phyloP scores from a whole-genome alignment of 1,284 basidiomycete species.

The Leucoagaricus sp. region DNA sequence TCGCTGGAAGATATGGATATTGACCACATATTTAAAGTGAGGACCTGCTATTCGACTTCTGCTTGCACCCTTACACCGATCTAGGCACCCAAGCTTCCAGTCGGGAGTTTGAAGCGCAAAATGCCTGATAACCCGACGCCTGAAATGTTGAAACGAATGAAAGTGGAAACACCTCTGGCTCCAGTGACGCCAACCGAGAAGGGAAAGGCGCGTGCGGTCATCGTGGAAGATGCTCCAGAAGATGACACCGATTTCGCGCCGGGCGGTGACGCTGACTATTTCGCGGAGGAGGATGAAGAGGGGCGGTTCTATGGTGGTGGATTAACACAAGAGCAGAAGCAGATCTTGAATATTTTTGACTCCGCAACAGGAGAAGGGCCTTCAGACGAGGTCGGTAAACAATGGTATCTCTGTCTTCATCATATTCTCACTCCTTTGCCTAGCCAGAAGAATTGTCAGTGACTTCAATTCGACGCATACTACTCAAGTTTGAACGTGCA shows the following conservation, averaged over 20 bases:
- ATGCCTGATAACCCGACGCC: slow-evolving; percentile 82
- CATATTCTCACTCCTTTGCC: slow-evolving; percentile 8
- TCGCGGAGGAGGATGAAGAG: slow-evolving; percentile 87
- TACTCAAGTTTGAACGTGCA: slow-evolving; percentile 85
- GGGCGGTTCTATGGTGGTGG: slow-evolving; percentile 94
- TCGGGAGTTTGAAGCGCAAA: slow-evolving; percentile 70
- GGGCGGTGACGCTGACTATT: slow-evolving; percentile 87
- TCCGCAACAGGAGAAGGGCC: slow-evolving; percentile 61
- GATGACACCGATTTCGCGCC: slow-evolving; percentile 63
- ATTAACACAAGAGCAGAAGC: slow-evolving; percentile 86
- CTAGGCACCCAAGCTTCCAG: slow-evolving; percentile 72
- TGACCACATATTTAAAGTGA: slow-evolving; percentile 81
- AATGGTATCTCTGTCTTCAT: slow-evolving; percentile 31
- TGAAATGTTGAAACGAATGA: slow-evolving; percentile 81
- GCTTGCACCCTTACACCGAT: neutral
- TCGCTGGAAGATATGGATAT: slow-evolving; percentile 85
- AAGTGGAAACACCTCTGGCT: slow-evolving; percentile 42
- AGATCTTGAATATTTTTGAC: slow-evolving; percentile 89
- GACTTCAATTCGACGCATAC: slow-evolving; percentile 70
- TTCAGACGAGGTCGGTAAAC: slow-evolving; percentile 70
- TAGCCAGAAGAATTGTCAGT: slow-evolving; percentile 71
- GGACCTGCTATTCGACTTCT: slow-evolving; percentile 16
- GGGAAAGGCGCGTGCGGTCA: slow-evolving; percentile 40
- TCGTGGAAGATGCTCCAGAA: slow-evolving; percentile 59
- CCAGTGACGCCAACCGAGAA: slow-evolving; percentile 18